These are phyloP conservation scores for Maudiozyma serrabonitensis DNA, from an alignment of 805 yeast species.

Conservation along the genomic window DNA sequence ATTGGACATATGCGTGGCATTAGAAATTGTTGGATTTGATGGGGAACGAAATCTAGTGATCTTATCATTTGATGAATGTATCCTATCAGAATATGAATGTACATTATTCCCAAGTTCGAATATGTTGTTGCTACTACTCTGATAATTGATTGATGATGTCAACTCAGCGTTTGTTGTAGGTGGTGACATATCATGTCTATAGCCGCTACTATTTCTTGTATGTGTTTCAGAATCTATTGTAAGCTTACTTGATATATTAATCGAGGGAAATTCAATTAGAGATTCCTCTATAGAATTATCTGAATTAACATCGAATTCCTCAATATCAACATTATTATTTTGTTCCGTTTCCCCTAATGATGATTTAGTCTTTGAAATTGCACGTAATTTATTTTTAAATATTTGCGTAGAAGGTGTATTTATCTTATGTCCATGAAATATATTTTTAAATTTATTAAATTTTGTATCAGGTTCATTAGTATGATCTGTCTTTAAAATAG, in stretches of 20 bases:
- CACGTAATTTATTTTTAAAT: background rate
- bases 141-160: background rate
- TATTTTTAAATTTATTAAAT: conserved; percentile 1
- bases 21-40: conserved; percentile 1
- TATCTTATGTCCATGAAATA: conserved; percentile 1
- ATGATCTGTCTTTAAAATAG: background rate
- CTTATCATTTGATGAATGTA: background rate
- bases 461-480: background rate
- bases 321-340: background rate
- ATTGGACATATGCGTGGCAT: background rate
- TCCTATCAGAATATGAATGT: background rate
- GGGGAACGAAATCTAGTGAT: conserved; percentile 1
- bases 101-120: too few relatives aligned
- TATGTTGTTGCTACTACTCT: background rate
- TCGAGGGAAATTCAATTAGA: background rate
- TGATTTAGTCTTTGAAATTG: background rate
- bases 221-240: background rate
- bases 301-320: background rate
- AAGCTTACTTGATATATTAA: background rate
- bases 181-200: background rate
- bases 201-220: background rate
- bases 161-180: background rate
- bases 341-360: background rate
- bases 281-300: background rate
- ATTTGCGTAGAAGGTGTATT: background rate